A percentile compares a stretch with the other conserved stretches of the same genome.
These are phyloP conservation scores for Epichloe elymi DNA, from an alignment of 2,329 filamentous ascomycete genomes.

Conservation along the genomic window DNA sequence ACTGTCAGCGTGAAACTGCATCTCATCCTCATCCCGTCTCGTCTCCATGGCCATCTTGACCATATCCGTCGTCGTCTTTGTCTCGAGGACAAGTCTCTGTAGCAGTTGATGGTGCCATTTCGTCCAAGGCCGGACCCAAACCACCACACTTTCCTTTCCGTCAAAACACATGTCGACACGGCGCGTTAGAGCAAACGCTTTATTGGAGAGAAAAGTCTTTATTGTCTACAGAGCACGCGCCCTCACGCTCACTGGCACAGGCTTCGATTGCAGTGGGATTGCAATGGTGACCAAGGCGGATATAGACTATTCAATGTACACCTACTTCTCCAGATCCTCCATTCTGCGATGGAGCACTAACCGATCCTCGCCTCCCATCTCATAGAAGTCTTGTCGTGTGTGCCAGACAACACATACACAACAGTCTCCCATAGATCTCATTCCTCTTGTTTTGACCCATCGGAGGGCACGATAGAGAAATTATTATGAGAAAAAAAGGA, in stretches of 20 bases:
- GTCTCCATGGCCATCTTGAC: too few relatives aligned
- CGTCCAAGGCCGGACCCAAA: too few relatives aligned
- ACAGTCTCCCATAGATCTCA: neutral
- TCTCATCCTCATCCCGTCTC: too few relatives aligned
- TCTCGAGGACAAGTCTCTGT: too few relatives aligned
- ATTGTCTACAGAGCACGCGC: slow-evolving; percentile 1
- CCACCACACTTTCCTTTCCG: too few relatives aligned
- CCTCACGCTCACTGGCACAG: neutral
- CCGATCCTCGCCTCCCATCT: neutral
- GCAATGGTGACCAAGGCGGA: neutral
- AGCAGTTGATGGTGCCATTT: too few relatives aligned
- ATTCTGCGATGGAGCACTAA: neutral
- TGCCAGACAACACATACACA: slow-evolving; percentile 7
- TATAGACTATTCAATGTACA: neutral
- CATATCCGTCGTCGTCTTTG: too few relatives aligned
- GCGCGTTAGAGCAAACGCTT: neutral
- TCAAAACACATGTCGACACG: too few relatives aligned
- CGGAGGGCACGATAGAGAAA: neutral
- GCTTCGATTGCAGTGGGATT: neutral
- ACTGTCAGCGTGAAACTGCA: too few relatives aligned
- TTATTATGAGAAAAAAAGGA: slow-evolving; percentile 2
- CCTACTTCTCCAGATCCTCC: neutral
- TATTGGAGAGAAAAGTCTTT: neutral
- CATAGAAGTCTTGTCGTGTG: slow-evolving; percentile 1
- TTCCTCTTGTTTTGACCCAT: neutral